Evolutionary conservation across 768 basidiomycete species (phyloP).

Genomic region (Phanerochaete carnosa): DNA sequence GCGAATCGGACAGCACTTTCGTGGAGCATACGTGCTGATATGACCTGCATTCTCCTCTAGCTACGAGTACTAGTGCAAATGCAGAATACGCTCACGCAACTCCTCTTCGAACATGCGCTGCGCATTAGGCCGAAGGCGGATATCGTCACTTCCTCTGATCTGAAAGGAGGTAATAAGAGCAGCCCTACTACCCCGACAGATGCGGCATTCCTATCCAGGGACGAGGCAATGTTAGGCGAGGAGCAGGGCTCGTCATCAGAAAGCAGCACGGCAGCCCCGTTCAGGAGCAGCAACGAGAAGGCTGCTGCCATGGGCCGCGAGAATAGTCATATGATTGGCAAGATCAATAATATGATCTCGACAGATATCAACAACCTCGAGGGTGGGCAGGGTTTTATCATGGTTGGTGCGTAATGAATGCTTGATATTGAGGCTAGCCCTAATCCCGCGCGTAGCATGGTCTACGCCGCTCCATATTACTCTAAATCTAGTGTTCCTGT

Average conservation of each 20-base stretch:
- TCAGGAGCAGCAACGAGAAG: background rate
- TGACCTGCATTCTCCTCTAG: slow-evolving; percentile 4
- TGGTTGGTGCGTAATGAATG: slow-evolving; percentile 8
- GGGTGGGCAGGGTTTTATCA: slow-evolving; percentile 26
- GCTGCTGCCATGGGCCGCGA: background rate
- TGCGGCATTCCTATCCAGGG: background rate
- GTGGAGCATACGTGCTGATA: slow-evolving; percentile 4
- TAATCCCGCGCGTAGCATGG: too few relatives aligned
- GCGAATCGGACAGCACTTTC: background rate
- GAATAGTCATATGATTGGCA: slow-evolving; percentile 58
- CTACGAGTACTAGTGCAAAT: slow-evolving; percentile 37
- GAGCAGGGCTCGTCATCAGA: background rate
- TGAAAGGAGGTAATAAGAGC: background rate
- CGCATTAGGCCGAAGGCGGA: slow-evolving; percentile 50
- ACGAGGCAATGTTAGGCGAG: background rate
- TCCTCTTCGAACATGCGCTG: slow-evolving; percentile 54
- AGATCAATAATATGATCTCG: slow-evolving; percentile 75
- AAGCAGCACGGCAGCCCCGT: background rate
- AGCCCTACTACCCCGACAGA: background rate
- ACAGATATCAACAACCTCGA: slow-evolving; percentile 45
- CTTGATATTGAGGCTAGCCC: too few relatives aligned
- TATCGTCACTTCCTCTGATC: background rate
- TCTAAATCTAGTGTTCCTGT: slow-evolving; percentile 40
- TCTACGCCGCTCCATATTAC: slow-evolving; percentile 38
- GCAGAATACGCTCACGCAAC: slow-evolving; percentile 47